Base-by-base conservation (phyloP, 1,284 basidiomycete species). In the Ceratobasidium sp. region DNA sequence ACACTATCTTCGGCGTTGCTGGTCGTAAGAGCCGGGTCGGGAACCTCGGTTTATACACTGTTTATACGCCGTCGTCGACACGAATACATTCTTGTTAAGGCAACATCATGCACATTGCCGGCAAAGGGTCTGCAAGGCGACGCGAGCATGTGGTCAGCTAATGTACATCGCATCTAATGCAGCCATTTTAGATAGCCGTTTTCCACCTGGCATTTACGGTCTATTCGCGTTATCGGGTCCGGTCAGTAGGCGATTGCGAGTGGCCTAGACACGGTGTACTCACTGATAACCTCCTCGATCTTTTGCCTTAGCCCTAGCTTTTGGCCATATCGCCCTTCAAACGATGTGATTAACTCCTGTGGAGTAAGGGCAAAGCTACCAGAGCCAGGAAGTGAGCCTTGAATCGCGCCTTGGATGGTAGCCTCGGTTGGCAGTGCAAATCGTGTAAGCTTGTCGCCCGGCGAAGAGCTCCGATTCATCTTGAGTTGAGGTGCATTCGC, bases 231-330 rank as follows among this genome's bases (percentile, higher is more conserved):
- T 54, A 28, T 46, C 38, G 44, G 26, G 11, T 26, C 30, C 64
- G 46, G 66, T 59, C 32, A 62, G 61, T 47, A 73, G 55, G 46
- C 46, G 61, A 35, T 87, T 86, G 55, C 83, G 82, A 77, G 88
- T 87, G 75, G 88, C 85, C 23, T 85, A 83, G 59, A 80, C 21
- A 84, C 82, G 78, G 90, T 91, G 77, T 82, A 85, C 76, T 94
- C 87, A 71, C 82, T 78, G 13, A 90, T 84, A 61, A 95, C 88
- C 77, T 95, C 94, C 32, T 85, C 71, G 26, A 95, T 83, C 82
- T 95, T 95, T 77, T 90, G 89, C 76, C 81, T 83, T 3, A 92
- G 86, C 32, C 94, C 94, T 71, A 85, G 79, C 82, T 95, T 95
- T 43, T 87, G 85, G 43, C 76, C 81, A 76, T 76, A 86, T 79